Evolutionary conservation across 1,284 basidiomycete species (phyloP), one percentile per base, ranked within the genome.

Genomic region (Austropuccinia psidii): DNA sequence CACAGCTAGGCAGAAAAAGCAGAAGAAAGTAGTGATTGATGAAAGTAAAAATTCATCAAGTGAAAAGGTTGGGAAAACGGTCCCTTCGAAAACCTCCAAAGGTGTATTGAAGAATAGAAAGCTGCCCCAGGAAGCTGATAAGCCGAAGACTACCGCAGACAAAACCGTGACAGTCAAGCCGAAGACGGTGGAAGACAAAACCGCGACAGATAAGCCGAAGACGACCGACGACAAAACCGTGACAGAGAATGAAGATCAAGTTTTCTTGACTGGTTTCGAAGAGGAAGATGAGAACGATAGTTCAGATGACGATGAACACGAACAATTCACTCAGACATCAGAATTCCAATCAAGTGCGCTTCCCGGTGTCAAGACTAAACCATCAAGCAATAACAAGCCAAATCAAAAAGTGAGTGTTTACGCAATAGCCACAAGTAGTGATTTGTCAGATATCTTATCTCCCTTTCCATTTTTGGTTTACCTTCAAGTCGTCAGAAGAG

Each of bases 401-500:
- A 37, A 27, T 54, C 47, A 39, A 15, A 41, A 55, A 60, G 67
- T 65, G 33, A 64, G 76, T 69, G 62, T 45, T 54, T 29, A 11
- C 37, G 39, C 52, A 47, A 54, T 35, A 54, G 41, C 21, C 77
- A 78, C 73, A 76, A 75, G 33, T 15, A 35, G 31, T 65, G 69
- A 52, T 33, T 72, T 33, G 4, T 54, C 43, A 74, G 31, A 49
- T 58, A 17, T 5, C 37, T 37, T 61, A 35, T 29, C 58, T 49
- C 41, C 47, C 75, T 66, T 54, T 1, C 5, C 21, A 7, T 27
- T 52, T 19, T 27, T 55, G 19, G 11, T 41, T 37, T 37, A 15
- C 41, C 77, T 24, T 39, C 65, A 45, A 62, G 54, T 55, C 64
- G 8, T 84, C 84, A 17, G 85, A 85, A 75, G 87, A 91, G 77